Conservation (phyloP, 1,139 yeast genomes). For the Scheffersomyces titani region DNA sequence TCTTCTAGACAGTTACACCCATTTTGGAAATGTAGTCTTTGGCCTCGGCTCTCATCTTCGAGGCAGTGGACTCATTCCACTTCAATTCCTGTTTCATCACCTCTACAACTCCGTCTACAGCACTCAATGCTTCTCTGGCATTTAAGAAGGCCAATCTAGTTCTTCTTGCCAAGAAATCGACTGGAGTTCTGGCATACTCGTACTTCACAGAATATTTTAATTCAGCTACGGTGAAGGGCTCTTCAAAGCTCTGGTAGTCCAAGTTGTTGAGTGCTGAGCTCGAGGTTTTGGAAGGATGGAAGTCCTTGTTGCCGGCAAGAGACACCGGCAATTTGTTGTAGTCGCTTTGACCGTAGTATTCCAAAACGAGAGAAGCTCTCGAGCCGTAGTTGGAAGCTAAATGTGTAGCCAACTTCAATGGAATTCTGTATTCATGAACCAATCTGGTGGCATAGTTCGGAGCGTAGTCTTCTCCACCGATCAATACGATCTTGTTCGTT, state of each 20-base stretch:
- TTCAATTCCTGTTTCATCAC: conserved; percentile 77
- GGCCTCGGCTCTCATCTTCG: conserved; percentile 55
- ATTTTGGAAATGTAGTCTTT: conserved; percentile 61
- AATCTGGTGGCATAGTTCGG: conserved; percentile 75
- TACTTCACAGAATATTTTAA: conserved; percentile 76
- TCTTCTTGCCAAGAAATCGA: conserved; percentile 91
- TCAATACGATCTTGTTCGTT: conserved; percentile 62
- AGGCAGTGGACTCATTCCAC: conserved; percentile 69
- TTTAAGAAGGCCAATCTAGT: conserved; percentile 91
- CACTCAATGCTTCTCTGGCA: conserved; percentile 78
- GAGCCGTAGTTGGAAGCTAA: conserved; percentile 88
- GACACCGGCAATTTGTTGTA: conserved; percentile 63
- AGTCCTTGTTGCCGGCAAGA: conserved; percentile 47
- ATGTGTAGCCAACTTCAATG: conserved; percentile 78
- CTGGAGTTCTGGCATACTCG: conserved; percentile 86
- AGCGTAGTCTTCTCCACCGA: conserved; percentile 74
- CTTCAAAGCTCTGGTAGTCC: conserved; percentile 60
- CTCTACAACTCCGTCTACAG: conserved; percentile 84
- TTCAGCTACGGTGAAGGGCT: conserved; percentile 93
- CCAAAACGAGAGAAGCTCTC: conserved; percentile 79
- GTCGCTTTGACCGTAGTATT: conserved; percentile 54
- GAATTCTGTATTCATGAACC: conserved; percentile 75
- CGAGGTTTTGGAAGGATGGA: conserved; percentile 34
- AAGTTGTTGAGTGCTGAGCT: conserved; percentile 38
- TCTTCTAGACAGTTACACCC: conserved; percentile 32